Base-by-base conservation (phyloP, 805 yeast genomes). In the Suhomyces sp. region DNA sequence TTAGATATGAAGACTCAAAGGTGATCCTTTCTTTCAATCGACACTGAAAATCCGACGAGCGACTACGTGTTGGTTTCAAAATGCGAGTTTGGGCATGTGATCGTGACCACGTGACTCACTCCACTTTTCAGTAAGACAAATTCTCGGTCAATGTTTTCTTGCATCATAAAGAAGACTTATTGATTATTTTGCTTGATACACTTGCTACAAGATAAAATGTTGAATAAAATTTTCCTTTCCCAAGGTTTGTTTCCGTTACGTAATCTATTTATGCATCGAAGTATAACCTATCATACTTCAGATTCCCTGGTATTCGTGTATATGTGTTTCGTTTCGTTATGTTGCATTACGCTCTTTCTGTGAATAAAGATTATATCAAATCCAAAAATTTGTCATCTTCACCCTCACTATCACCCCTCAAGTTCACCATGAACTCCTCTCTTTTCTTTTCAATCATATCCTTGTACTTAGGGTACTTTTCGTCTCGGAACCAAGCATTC, bases 331-430 rank as follows among this genome's bases (percentile, higher is more conserved):
- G n/a, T n/a, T n/a, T n/a, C n/a, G n/a, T n/a, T n/a, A n/a, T n/a
- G 5, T 9, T 17, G 15, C 29, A 16, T 26, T 26, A 26, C 29
- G 19, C 15, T 26, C 29, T 16, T 26, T 26, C 15, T 16, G 22
- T 20, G 7, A 7, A 20, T 20, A 8, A 20, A 19, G 31, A 25
- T 35, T 45, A 58, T 45, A 59, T 46, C 22, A 60, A 42, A 22
- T 58, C 66, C 42, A 66, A 52, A 18, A 66, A 51, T 13, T 50
- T 43, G 32, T 58, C 65, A 5, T 61, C 64, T 21, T 53, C 53
- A 17, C 43, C 56, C 28, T 51, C 59, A 14, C 48, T 35, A 34
- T 50, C 40, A 22, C 22, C 31, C 15, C 33, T 23, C 36, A 51
- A 51, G 9, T 42, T 35, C n/a, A 39, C 40, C 56, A 55, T 48